Evolutionary conservation across 441 rosid species (phyloP).

Genomic region (Populus hybrid): DNA sequence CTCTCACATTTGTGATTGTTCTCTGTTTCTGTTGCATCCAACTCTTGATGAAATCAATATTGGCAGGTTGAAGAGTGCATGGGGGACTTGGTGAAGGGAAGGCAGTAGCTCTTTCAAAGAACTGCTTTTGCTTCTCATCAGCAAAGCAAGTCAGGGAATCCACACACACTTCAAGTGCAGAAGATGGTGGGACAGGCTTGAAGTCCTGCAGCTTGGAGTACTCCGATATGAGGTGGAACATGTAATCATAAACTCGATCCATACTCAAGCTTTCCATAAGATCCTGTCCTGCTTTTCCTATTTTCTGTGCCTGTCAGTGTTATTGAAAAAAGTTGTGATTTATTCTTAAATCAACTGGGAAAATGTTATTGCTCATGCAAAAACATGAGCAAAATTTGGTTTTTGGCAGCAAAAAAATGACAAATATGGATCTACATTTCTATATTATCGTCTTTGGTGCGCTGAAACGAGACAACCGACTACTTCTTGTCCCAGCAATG

Average conservation of each 20-base stretch:
- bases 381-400: not conserved
- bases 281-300: slow-evolving; percentile 72
- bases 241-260: slow-evolving; percentile 77
- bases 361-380: not conserved
- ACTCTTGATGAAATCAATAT: slow-evolving; percentile 26
- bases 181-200: slow-evolving; percentile 63
- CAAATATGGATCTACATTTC: not conserved
- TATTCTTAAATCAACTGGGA: not conserved
- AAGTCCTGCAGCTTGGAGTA: slow-evolving; percentile 75
- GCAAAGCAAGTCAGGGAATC: slow-evolving; percentile 81
- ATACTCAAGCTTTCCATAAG: slow-evolving; percentile 68
- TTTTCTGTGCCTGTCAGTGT: slow-evolving; percentile 54
- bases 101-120: slow-evolving; percentile 46
- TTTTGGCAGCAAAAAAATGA: not conserved
- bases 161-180: slow-evolving; percentile 58
- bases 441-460: not conserved
- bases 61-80: slow-evolving; percentile 49
- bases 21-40: slow-evolving; percentile 43
- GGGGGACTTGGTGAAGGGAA: slow-evolving; percentile 41
- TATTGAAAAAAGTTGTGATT: not conserved
- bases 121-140: slow-evolving; percentile 43
- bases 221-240: slow-evolving; percentile 72
- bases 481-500: not conserved
- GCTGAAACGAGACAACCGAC: not conserved
- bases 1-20: slow-evolving; percentile 37